Conservation (phyloP, 768 basidiomycete species). For the Sistotremastrum suecicum region DNA sequence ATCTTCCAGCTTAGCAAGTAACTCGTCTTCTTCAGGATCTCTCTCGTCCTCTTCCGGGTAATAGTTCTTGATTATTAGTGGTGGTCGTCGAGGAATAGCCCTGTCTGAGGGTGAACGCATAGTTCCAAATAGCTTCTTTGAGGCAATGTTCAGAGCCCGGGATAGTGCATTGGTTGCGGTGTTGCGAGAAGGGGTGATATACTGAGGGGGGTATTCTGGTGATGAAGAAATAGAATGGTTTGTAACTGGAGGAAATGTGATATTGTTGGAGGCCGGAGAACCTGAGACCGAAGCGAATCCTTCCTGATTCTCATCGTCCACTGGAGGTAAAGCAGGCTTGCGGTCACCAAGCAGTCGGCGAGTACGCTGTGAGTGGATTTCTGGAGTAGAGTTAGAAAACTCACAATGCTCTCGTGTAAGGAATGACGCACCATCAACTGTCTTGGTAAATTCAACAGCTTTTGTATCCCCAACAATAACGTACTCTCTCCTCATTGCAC, state of each 20-base stretch:
- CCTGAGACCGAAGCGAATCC: conserved; percentile 20
- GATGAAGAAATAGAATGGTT: conserved; percentile 17
- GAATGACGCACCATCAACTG: conserved; percentile 65
- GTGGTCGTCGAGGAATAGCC: conserved; percentile 42
- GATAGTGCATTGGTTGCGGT: conserved; percentile 62
- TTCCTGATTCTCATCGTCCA: conserved; percentile 26
- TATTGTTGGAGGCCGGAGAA: conserved; percentile 14
- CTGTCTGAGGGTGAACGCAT: conserved; percentile 24
- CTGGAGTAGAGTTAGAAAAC: conserved; percentile 23
- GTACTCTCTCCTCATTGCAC: conserved; percentile 71
- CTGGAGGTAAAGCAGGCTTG: conserved; percentile 29
- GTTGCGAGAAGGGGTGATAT: conserved; percentile 48
- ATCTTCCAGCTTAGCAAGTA: conserved; percentile 75
- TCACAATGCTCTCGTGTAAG: not conserved
- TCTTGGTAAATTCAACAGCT: conserved; percentile 82
- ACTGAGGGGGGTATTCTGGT: conserved; percentile 36
- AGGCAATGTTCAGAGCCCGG: conserved; percentile 65
- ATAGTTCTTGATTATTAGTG: conserved; percentile 29
- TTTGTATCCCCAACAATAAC: conserved; percentile 85
- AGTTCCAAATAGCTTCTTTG: conserved; percentile 67
- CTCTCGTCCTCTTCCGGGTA: conserved; percentile 29
- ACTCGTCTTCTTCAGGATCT: conserved; percentile 67
- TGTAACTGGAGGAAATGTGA: conserved; percentile 8
- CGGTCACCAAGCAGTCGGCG: conserved; percentile 47
- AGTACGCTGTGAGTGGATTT: conserved; percentile 41